Evolutionary conservation across 208 protist genomes (phyloP), one percentile per base, ranked within the genome.

Genomic region (Acanthamoeba lenticulata): DNA sequence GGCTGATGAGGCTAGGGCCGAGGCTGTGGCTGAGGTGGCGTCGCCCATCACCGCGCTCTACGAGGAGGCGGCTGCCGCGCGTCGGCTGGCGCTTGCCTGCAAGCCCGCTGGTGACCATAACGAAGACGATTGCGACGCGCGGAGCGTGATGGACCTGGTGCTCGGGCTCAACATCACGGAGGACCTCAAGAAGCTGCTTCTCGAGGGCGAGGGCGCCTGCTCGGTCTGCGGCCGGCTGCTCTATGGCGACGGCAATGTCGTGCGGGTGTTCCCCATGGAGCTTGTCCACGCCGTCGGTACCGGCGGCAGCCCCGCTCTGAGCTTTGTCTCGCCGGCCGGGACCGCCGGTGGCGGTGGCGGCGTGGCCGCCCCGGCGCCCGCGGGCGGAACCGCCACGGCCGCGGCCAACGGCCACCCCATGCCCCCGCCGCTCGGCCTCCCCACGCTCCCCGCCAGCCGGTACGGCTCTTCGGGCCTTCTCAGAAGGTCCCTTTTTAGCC

Each of bases 171-270:
- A 79, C 69, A 79, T 79, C 13, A 79, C 69, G 29, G 69, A 79
- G 69, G 69, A 79, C 5, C 69, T 79, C 38, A 79, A 79, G 69
- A 79, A 79, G 38, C 69, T 79, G 27, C 69, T 79, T 5, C 69
- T 79, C 21, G 69, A 79, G 13, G 69, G 69, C 36, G 69, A 79
- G 69, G 27, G 38, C 38, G 29, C 11, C 4, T 79, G 69, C 36
- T 79, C 69, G 36, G 38, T 44, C 9, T 79, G 69, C 36, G 69
- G 69, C 13, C 4, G 24, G 69, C 69, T 79, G 11, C 6, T 79
- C 15, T 79, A 79, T 42, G 69, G 69, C 69, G 69, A 79, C 38
- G 69, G 69, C 69, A 6, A 45, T 9, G 69, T 79, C 29, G 69
- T 79, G 29, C 69, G 69, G 9, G 69, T 79, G 69, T 79, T 79